These are phyloP conservation scores for Hypoxylon rickii DNA, from an alignment of 495 filamentous ascomycete genomes.

Conservation along the genomic window DNA sequence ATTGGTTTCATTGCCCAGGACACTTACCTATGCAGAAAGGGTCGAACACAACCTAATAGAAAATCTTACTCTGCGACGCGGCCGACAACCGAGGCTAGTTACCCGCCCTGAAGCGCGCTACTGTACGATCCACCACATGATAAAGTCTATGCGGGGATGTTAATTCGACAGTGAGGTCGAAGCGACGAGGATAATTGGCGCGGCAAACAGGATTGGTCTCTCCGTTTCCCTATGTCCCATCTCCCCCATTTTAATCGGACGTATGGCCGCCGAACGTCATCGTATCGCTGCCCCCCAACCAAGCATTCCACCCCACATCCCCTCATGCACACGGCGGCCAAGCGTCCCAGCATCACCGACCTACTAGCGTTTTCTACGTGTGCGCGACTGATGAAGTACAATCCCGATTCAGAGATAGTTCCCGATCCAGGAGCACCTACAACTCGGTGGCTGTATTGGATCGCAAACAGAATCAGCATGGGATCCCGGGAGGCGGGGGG, in stretches of 20 bases:
- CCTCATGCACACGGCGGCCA: conserved; percentile 17
- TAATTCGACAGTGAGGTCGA: conserved; percentile 12
- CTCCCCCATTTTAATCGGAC: conserved; percentile 33
- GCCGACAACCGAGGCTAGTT: conserved; percentile 24
- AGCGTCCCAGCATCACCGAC: conserved; percentile 4
- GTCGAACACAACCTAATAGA: conserved; percentile 3
- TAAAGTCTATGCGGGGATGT: conserved; percentile 25
- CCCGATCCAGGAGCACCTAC: conserved; percentile 21
- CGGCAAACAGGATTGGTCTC: conserved; percentile 22
- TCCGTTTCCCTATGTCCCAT: conserved; percentile 18
- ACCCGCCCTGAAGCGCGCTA: conserved; percentile 23
- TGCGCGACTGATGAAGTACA: conserved; percentile 13
- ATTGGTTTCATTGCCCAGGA: too few relatives aligned
- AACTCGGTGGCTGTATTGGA: conserved; percentile 27
- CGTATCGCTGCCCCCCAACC: conserved; percentile 23
- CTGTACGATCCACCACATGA: conserved; percentile 24
- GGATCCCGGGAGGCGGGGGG: conserved; percentile 10
- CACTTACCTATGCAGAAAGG: neutral
- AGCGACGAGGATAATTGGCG: conserved; percentile 27
- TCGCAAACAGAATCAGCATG: conserved; percentile 14
- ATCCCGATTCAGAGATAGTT: conserved; percentile 22
- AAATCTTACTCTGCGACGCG: conserved; percentile 5
- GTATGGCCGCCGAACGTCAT: conserved; percentile 34
- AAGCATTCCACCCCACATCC: conserved; percentile 25
- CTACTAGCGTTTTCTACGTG: conserved; percentile 22